Evolutionary conservation across 2,329 filamentous ascomycete genomes (phyloP), one percentile per base, ranked within the genome.

Genomic region (Sordariomycetes sp.): DNA sequence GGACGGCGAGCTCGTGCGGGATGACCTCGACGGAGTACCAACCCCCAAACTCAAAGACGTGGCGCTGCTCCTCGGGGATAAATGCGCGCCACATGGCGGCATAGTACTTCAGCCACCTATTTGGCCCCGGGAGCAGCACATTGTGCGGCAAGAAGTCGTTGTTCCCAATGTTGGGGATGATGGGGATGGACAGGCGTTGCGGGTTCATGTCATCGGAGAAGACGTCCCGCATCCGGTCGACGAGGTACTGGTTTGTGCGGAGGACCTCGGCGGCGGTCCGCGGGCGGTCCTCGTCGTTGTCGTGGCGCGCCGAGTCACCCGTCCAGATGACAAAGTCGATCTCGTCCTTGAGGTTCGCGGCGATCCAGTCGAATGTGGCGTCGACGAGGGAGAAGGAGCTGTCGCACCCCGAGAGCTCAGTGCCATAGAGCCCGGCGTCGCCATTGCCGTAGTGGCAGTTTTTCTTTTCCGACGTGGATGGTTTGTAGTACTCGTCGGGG

Each of bases 141-240:
- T 99, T 99, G 73, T 99, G 94, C 1, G 94, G 94, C 60, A 96
- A 82, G 59, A 99, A 91, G 66, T 99, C 94, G 70, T 99, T 99
- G 74, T 99, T 99, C 60, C 94, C 94, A 63, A 96, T 85, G 0
- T 86, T 96, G 0, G 94, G 91, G 22, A 99, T 78, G 34, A 97
- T 82, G 3, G 94, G 92, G 3, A 97, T 79, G 13, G 77, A 70
- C 58, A 82, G 80, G 57, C 80, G 74, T 36, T 75, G 74, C n/a
- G 75, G 76, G 60, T 73, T 66, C 56, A 75, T 68, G 59, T 75
- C 67, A 62, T 80, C 74, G 50, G 79, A 74, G 42, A 96, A 96
- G 10, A 87, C 77, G 22, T 90, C 80, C 53, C 79, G 72, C 69
- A 97, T 89, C 68, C 89, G 89, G 64, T 84, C 72, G 54, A 90